Base-by-base conservation (phyloP, 108 stramenopile genomes). In the Fragilaria radians region DNA sequence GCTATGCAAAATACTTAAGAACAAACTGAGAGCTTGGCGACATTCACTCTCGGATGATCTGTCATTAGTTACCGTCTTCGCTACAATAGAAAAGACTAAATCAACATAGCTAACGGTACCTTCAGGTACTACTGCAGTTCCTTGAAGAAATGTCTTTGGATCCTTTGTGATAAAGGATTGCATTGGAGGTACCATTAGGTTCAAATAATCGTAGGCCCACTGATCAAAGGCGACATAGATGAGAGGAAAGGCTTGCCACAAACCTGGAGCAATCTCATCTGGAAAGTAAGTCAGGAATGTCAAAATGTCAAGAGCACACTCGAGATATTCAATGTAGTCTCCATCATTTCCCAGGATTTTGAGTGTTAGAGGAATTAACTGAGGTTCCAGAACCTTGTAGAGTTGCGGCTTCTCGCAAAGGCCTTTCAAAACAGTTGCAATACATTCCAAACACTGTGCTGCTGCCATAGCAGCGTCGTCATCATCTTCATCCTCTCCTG, bases 391-490 rank as follows among this genome's bases (percentile, higher is more conserved):
- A 31, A 61, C 72, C 57, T 80, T 85, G 63, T 92, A 90, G 9
- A 95, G 68, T 50, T 69, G 65, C 22, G 81, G 82, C 30, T 83
- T 71, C 32, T 85, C 82, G 45, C 89, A 85, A 25, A 85, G 78
- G 19, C 88, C 90, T 63, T 88, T 92, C 5, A 98, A 79, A 24
- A 96, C 90, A 19, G 96, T 94, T 9, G 93, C 84, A 48, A 98
- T 91, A 61, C 96, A 96, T 67, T 96, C 95, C 46, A 98, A 62
- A 60, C 95, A 95, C 54, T 97, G 96, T 4, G 91, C 92, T 3
- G 97, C 97, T 9, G 94, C 95, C 87, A 95, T 91, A 23, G 95
- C 90, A 30, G 95, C 95, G 68, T 98, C 95, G 61, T 96, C 95
- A 61, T 98, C 97, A 52, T 94, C 95, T 45, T 98, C 95, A 31